Evolutionary conservation across 2,329 filamentous ascomycete species (phyloP).

Genomic region (Aspergillus intermedius): DNA sequence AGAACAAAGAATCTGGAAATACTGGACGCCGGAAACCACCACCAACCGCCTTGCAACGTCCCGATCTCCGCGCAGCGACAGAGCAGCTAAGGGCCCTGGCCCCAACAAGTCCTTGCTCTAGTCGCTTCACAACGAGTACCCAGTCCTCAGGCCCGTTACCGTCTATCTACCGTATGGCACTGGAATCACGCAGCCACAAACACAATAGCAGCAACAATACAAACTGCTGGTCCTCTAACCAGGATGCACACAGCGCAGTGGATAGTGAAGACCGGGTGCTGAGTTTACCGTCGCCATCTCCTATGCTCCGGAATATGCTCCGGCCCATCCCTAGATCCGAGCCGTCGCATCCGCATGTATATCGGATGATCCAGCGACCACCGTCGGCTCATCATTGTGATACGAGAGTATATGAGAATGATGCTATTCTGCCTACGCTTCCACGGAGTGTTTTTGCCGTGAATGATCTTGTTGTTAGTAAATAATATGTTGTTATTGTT

Average conservation of each 20-base stretch:
- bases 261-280: neutral
- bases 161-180: neutral
- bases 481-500: too few relatives aligned
- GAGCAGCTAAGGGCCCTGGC: neutral
- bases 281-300: neutral
- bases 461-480: neutral
- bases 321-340: neutral
- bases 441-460: neutral
- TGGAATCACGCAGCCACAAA: neutral
- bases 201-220: neutral
- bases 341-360: neutral
- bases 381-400: neutral
- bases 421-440: neutral
- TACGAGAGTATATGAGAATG: neutral
- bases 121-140: neutral
- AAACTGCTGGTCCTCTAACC: neutral
- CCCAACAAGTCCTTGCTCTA: neutral
- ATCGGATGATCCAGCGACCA: neutral
- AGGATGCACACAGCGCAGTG: neutral
- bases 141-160: neutral
- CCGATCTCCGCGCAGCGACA: neutral
- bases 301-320: neutral
- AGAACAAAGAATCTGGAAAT: neutral
- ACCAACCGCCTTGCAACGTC: neutral
- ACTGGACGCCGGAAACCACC: neutral